Evolutionary conservation across 2,329 filamentous ascomycete genomes (phyloP).

Genomic region (Penicillium sp.): DNA sequence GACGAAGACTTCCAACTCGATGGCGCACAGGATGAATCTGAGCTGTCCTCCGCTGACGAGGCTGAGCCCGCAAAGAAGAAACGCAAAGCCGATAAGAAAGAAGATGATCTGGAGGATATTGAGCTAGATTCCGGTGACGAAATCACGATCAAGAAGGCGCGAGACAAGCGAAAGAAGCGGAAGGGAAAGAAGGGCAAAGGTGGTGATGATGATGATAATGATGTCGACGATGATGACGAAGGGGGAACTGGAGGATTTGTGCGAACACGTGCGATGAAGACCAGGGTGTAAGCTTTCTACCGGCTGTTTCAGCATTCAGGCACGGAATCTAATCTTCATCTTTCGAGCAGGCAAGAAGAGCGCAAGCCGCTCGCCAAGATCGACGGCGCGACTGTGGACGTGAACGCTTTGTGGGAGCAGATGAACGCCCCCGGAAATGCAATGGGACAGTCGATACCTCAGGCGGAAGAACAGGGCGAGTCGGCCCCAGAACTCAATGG

Average conservation of each 20-base stretch:
- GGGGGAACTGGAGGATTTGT: conserved; percentile 57
- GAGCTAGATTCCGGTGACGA: conserved; percentile 62
- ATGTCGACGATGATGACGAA: conserved; percentile 46
- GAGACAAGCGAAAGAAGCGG: conserved; percentile 46
- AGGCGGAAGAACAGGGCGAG: conserved; percentile 22
- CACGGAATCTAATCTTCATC: conserved; percentile 2
- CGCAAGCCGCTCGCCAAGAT: conserved; percentile 52
- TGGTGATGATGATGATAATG: conserved; percentile 44
- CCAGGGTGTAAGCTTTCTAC: conserved; percentile 44
- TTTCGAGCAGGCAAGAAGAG: conserved; percentile 47
- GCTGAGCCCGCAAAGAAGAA: conserved; percentile 44
- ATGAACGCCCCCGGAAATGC: conserved; percentile 48
- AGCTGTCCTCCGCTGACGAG: conserved; percentile 39
- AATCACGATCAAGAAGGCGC: conserved; percentile 56
- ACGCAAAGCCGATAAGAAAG: conserved; percentile 35
- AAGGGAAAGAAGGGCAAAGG: conserved; percentile 38
- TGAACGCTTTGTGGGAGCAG: conserved; percentile 59
- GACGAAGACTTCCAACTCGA: conserved; percentile 46
- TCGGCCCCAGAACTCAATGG: conserved; percentile 13
- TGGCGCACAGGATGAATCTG: conserved; percentile 38
- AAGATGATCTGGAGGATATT: conserved; percentile 27
- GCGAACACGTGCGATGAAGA: conserved; percentile 58
- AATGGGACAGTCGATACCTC: conserved; percentile 12
- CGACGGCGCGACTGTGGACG: conserved; percentile 59
- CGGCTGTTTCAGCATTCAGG: not conserved